Evolutionary conservation across 208 protist genomes (phyloP).

Genomic region (Leptomonas seymouri): DNA sequence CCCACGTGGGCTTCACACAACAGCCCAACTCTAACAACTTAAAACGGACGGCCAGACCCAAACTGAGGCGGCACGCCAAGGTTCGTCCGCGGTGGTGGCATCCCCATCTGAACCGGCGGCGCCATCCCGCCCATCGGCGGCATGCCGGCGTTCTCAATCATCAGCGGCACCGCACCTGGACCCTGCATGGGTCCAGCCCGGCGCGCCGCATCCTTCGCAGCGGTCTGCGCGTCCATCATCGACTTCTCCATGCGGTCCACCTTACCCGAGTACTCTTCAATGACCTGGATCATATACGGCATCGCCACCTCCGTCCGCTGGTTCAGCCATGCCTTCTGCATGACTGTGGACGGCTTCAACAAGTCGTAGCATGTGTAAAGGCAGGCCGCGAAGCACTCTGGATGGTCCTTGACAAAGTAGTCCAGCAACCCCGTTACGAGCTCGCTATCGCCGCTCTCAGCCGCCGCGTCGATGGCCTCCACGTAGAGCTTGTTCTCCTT

Average conservation of each 20-base stretch:
- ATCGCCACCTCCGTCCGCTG: slow-evolving; percentile 98
- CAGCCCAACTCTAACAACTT: not conserved
- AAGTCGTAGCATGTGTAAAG: slow-evolving; percentile 99
- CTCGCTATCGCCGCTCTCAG: slow-evolving; percentile 90
- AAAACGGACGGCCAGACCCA: slow-evolving; percentile 66
- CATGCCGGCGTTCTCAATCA: slow-evolving; percentile 71
- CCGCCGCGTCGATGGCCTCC: slow-evolving; percentile 99
- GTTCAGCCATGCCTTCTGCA: slow-evolving; percentile 99
- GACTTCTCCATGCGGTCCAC: slow-evolving; percentile 85
- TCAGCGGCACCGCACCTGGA: slow-evolving; percentile 44
- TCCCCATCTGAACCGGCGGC: slow-evolving; percentile 49
- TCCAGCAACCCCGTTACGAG: slow-evolving; percentile 96
- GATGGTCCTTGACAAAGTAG: slow-evolving; percentile 97
- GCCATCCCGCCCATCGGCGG: slow-evolving; percentile 36
- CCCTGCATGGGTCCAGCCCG: slow-evolving; percentile 57
- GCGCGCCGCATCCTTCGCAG: slow-evolving; percentile 83
- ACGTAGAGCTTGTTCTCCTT: slow-evolving; percentile 98
- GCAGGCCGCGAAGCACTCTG: slow-evolving; percentile 96
- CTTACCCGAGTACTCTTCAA: slow-evolving; percentile 94
- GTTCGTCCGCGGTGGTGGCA: slow-evolving; percentile 34
- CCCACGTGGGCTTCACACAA: too few species aligned
- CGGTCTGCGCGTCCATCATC: slow-evolving; percentile 80
- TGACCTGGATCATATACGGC: slow-evolving; percentile 99
- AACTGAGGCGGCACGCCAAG: slow-evolving; percentile 60
- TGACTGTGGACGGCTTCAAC: slow-evolving; percentile 92